Base-by-base conservation (phyloP, 805 yeast genomes). In the Candida xiaguanensis region DNA sequence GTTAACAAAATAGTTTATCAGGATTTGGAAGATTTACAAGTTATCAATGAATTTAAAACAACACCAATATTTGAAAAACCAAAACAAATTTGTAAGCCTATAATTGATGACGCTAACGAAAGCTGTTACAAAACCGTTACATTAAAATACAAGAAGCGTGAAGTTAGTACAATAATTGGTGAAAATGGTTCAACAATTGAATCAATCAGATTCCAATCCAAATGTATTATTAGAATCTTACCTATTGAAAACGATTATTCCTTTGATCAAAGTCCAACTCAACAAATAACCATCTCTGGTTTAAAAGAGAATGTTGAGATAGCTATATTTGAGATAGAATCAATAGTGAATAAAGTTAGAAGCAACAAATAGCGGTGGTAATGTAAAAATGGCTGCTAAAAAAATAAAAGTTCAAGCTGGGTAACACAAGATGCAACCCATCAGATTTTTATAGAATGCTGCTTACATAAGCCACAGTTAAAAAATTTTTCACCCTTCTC, bases 101-200 rank as follows among this genome's bases (percentile, higher is more conserved):
- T 27, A 9, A 14, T 12, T 8, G 18, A 14, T 7, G 18, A 6
- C 4, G 9, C 8, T 6, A 13, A n/a, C 8, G 24, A 22, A 8
- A 9, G 7, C 24, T 9, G 8, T 20, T 19, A 20, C 18, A 22
- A 15, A 15, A 37, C 22, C 3, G 37, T 24, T 13, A 24, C 31
- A 13, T 14, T 47, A 11, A 14, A 25, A n/a, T 32, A 50, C 17
- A 41, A 36, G 5, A 48, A 49, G 33, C 45, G 41, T 22, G 53
- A 57, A 39, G 60, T 59, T 1, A 49, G 55, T 16, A 47, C 44
- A 15, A 37, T 61, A 2, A 50, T 61, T 19, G 67, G 67, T 11
- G 27, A 40, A 23, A 46, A 54, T 20, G 66, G 65, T 2, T 30
- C 38, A 1, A 34, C 56, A 30, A 40, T 61, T n/a, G 49, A 47